These are phyloP conservation scores for Phytopythium cucurbitacearum DNA, from an alignment of 352 stramenopile species.

Conservation along the genomic window DNA sequence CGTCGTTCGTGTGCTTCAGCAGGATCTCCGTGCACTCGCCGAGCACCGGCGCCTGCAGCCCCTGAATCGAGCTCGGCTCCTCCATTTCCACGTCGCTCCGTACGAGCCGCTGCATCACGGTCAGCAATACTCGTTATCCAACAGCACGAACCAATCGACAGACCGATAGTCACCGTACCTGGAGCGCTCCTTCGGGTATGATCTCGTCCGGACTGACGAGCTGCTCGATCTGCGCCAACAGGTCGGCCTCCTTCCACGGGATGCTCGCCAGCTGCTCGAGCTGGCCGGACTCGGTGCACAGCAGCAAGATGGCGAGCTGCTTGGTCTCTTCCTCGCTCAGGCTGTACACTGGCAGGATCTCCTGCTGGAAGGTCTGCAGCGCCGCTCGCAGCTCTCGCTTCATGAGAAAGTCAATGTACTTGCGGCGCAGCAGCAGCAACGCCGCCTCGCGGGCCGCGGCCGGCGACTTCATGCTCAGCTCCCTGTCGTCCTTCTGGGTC, in stretches of 20 bases:
- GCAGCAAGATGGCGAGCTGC: slow-evolving; percentile 50
- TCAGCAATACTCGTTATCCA: background rate
- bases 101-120: slow-evolving; percentile 33
- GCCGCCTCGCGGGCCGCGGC: slow-evolving; percentile 29
- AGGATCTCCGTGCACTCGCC: slow-evolving; percentile 38
- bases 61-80: slow-evolving; percentile 8
- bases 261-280: slow-evolving; percentile 28
- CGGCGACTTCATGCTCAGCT: slow-evolving; percentile 39
- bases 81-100: slow-evolving; percentile 17
- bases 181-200: slow-evolving; percentile 49
- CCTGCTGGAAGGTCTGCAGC: slow-evolving; percentile 55
- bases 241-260: slow-evolving; percentile 40
- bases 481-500: background rate
- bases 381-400: slow-evolving; percentile 30
- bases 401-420: slow-evolving; percentile 55
- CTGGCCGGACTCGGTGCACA: slow-evolving; percentile 40
- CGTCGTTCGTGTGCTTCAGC: slow-evolving; percentile 44
- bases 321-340: slow-evolving; percentile 44
- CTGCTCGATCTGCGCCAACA: slow-evolving; percentile 41
- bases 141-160: slow-evolving; percentile 1
- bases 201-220: slow-evolving; percentile 67
- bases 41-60: slow-evolving; percentile 13
- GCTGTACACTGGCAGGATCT: slow-evolving; percentile 47
- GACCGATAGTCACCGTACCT: slow-evolving; percentile 16
- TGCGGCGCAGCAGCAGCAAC: slow-evolving; percentile 60